Evolutionary conservation across 176 grass and related monocot species (phyloP), one percentile per base, ranked within the genome.

Genomic region (Musa beccarii): DNA sequence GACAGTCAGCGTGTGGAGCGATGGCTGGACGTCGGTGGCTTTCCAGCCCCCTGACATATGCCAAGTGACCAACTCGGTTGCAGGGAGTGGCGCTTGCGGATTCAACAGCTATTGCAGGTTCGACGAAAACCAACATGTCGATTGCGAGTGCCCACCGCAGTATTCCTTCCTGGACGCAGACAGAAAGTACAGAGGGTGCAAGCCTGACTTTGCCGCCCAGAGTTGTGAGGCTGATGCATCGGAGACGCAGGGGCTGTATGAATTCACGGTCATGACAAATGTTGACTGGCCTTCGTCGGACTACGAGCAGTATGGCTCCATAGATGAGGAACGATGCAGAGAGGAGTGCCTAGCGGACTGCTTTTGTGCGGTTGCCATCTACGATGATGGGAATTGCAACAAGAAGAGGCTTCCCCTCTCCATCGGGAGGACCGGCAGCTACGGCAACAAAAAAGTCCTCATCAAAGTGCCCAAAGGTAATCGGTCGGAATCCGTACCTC

Each of bases 101-200:
- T 25, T 25, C 25, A 25, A 25, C 25, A 25, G 25, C 25, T 88
- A 84, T 49, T 86, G 80, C 78, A 73, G 0, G 2, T 72, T 75
- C 0, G n/a, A 51, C 16, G 49, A 16, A 9, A 34, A 19, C 23
- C 70, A 72, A 51, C 71, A 20, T 6, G 79, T 54, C 2, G 78
- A 51, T 16, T 91, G 89, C 28, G 2, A 11, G 8, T 92, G 89
- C 51, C 83, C 83, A 24, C 52, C 3, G 0, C 12, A 68, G 2
- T 88, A 92, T 63, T 83, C 83, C 2, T 92, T 88, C 69, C 12
- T 92, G 9, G 89, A 92, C 50, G 56, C 56, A 2, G 49, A 13
- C 26, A 49, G 29, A 29, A 51, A 51, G 57, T 63, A 76, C 57
- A 76, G 69, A 81, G 89, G 89, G 14, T 92, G 85, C 51, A 83